Percentiles rank a stretch among this genome's conserved stretches.
These are phyloP conservation scores for Leptomonas seymouri DNA, from an alignment of 208 protist genomes.

Conservation along the genomic window DNA sequence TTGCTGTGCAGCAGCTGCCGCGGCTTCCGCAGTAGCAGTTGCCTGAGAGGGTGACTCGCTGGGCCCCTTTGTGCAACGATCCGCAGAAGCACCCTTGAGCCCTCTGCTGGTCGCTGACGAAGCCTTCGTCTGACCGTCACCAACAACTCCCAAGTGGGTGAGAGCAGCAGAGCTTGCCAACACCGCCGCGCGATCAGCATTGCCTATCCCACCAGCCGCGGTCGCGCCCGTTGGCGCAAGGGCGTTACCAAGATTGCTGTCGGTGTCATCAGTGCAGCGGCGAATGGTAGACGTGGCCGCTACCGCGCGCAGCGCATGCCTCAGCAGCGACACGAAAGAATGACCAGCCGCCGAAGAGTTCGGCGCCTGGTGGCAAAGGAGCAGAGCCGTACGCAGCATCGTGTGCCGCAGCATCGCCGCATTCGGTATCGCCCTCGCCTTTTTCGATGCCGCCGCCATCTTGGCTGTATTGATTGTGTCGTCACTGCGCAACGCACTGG, in stretches of 20 bases:
- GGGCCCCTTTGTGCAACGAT: neutral
- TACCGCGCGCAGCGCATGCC: conserved; percentile 28
- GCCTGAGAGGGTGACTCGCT: neutral
- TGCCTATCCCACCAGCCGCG: neutral
- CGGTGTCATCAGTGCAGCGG: neutral
- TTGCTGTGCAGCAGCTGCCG: neutral
- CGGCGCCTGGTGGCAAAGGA: conserved; percentile 21
- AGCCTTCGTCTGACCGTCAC: neutral
- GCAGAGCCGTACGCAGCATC: conserved; percentile 30
- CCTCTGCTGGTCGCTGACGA: neutral
- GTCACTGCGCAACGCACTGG: conserved; percentile 12
- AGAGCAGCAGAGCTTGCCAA: neutral
- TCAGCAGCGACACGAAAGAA: conserved; percentile 35
- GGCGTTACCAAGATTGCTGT: too few relatives aligned
- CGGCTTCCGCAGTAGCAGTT: neutral
- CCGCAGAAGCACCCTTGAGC: neutral
- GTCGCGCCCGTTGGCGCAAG: neutral
- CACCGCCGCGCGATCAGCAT: neutral
- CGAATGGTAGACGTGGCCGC: conserved; percentile 27
- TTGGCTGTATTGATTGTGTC: neutral
- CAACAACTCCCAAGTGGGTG: neutral
- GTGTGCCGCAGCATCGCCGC: conserved; percentile 16
- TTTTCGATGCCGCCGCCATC: neutral
- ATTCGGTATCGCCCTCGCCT: neutral
- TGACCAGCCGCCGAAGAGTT: conserved; percentile 23